Percentiles rank a stretch among this genome's conserved stretches.
Evolutionary conservation across 108 stramenopile species (phyloP).

Genomic region (Nitzschia putrida): DNA sequence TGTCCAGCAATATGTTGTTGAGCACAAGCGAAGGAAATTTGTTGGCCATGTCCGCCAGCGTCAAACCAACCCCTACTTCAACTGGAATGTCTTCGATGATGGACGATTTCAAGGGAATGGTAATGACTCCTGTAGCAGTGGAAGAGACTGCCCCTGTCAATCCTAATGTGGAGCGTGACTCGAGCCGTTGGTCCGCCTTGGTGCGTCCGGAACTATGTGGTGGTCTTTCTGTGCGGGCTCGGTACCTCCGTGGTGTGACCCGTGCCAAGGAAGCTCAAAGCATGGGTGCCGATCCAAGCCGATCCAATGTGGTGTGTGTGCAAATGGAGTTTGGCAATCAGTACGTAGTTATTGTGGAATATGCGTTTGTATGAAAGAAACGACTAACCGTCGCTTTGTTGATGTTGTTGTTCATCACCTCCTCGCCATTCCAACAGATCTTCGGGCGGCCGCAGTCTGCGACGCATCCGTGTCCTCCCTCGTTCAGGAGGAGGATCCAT

Average conservation of each 20-base stretch:
- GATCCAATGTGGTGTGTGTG: slow-evolving; percentile 58
- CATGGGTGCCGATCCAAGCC: slow-evolving; percentile 57
- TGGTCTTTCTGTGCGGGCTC: slow-evolving; percentile 61
- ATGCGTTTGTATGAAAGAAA: slow-evolving; percentile 1
- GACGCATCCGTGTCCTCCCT: slow-evolving; percentile 70
- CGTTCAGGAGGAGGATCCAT: slow-evolving; percentile 37
- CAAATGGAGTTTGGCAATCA: slow-evolving; percentile 75
- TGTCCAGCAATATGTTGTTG: neutral
- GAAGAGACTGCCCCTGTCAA: slow-evolving; percentile 35
- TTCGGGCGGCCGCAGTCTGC: slow-evolving; percentile 49
- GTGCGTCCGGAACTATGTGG: slow-evolving; percentile 75
- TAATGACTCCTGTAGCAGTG: slow-evolving; percentile 74
- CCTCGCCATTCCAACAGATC: slow-evolving; percentile 28
- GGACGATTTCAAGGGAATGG: slow-evolving; percentile 73
- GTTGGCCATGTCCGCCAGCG: slow-evolving; percentile 18
- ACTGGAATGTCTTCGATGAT: slow-evolving; percentile 22
- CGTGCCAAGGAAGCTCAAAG: slow-evolving; percentile 47
- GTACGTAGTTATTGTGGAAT: slow-evolving; percentile 44
- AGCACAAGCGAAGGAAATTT: slow-evolving; percentile 19
- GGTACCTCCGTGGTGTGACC: slow-evolving; percentile 64
- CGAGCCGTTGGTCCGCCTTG: slow-evolving; percentile 63
- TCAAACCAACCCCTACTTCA: neutral
- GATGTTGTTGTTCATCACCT: neutral
- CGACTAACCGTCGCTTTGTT: too few relatives aligned
- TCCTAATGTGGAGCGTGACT: slow-evolving; percentile 53